These are phyloP conservation scores for Nicotiana benthamiana DNA, from an alignment of 257 asterid genomes.

Conservation along the genomic window DNA sequence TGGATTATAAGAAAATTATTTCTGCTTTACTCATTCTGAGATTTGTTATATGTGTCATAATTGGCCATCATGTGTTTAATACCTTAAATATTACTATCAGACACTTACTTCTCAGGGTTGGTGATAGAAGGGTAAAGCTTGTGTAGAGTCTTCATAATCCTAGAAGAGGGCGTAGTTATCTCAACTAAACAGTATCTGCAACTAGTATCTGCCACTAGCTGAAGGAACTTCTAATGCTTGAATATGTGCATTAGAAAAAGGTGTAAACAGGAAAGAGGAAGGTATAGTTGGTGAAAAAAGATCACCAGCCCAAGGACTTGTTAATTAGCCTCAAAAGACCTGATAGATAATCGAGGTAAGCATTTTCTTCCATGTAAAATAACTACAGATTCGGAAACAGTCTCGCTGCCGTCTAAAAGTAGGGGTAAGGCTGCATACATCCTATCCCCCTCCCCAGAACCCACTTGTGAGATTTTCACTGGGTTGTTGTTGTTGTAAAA, in stretches of 20 bases:
- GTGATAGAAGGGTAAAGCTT: conserved; percentile 38
- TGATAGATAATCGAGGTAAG: background rate
- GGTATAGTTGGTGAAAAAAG: background rate
- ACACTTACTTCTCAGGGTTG: conserved; percentile 29
- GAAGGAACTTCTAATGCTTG: conserved; percentile 34
- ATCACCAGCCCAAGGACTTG: background rate
- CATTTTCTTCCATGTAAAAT: too few relatives aligned
- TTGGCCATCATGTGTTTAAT: background rate
- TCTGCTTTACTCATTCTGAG: background rate
- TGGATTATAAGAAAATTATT: background rate
- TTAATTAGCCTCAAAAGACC: background rate
- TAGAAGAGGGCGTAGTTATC: conserved; percentile 19
- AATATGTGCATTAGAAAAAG: conserved; percentile 25
- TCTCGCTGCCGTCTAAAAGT: too few relatives aligned
- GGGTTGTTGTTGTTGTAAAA: too few relatives aligned
- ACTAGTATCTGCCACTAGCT: conserved; percentile 35
- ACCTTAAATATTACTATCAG: background rate
- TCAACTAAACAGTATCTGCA: conserved; percentile 42
- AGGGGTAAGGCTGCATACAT: too few relatives aligned
- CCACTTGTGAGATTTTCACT: too few relatives aligned
- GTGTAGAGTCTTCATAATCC: conserved; percentile 24
- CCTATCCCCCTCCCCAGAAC: too few relatives aligned
- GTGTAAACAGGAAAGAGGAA: background rate
- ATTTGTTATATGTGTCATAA: background rate
- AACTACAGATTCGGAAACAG: too few relatives aligned